A percentile compares a stretch with the other conserved stretches of the same genome.
Evolutionary conservation across 1,139 yeast species (phyloP).

Genomic region (Debaryomycetaceae sp.): DNA sequence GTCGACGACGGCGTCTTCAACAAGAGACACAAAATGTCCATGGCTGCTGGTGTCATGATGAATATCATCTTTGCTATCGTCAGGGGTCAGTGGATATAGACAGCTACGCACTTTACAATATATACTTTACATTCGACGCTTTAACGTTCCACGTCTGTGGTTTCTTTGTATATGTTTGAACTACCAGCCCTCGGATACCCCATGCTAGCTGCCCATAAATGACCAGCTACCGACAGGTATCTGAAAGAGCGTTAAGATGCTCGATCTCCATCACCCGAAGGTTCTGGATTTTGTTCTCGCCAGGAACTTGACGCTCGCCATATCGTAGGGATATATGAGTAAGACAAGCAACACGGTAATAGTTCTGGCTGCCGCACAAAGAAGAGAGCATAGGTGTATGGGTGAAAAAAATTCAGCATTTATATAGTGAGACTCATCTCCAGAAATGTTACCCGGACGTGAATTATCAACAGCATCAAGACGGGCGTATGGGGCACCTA

Average conservation of each 20-base stretch:
- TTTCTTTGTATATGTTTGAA: constrained; percentile 32
- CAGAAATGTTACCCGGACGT: constrained; percentile 14
- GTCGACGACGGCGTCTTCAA: constrained; percentile 56
- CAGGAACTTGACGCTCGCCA: constrained; percentile 56
- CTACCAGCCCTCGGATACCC: constrained; percentile 49
- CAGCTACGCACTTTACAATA: not conserved
- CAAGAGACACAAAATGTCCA: constrained; percentile 58
- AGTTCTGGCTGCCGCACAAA: constrained; percentile 57
- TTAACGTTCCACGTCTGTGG: not conserved
- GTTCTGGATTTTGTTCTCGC: constrained; percentile 43
- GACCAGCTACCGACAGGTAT: constrained; percentile 14
- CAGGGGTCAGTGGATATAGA: constrained; percentile 45
- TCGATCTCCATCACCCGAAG: constrained; percentile 25
- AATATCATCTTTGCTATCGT: constrained; percentile 57
- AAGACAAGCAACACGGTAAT: constrained; percentile 57
- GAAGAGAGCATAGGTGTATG: constrained; percentile 14
- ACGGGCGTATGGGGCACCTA: no score
- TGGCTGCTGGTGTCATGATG: constrained; percentile 57
- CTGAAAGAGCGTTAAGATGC: constrained; percentile 51
- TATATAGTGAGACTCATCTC: not conserved
- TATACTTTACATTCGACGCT: not conserved
- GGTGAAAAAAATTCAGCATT: not conserved
- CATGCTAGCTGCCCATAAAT: constrained; percentile 13
- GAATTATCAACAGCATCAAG: no score
- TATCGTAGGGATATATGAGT: constrained; percentile 47